Evolutionary conservation across 2,329 filamentous ascomycete species (phyloP).

Genomic region (Cladobotryum protrusum): DNA sequence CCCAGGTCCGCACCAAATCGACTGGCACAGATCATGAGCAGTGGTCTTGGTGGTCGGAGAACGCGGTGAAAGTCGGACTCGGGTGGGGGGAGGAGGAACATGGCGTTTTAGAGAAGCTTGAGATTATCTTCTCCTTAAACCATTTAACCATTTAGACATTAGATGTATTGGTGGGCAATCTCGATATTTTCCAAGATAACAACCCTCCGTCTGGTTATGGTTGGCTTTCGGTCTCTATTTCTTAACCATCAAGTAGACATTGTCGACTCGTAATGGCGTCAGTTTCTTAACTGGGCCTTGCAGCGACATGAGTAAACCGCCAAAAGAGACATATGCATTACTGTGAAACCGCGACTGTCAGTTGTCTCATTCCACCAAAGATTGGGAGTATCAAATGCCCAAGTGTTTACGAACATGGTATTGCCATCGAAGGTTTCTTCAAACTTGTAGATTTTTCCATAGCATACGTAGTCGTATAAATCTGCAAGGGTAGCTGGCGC

Average conservation of each 20-base stretch:
- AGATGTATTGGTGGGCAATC: background rate
- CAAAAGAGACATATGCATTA: slow-evolving; percentile 91
- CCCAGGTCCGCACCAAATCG: slow-evolving; percentile 55
- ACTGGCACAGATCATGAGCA: slow-evolving; percentile 18
- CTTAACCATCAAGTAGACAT: slow-evolving; percentile 90
- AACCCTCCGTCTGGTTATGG: background rate
- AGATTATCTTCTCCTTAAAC: background rate
- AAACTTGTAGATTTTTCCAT: slow-evolving; percentile 84
- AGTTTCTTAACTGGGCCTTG: slow-evolving; percentile 96
- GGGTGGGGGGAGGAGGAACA: background rate
- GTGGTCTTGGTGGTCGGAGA: background rate
- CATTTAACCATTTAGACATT: background rate
- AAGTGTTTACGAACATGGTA: slow-evolving; percentile 58
- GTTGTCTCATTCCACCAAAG: background rate
- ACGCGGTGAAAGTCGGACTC: background rate
- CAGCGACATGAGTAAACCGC: slow-evolving; percentile 81
- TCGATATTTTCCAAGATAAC: background rate
- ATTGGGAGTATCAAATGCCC: background rate
- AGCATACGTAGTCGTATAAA: slow-evolving; percentile 81
- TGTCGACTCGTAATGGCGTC: slow-evolving; percentile 82
- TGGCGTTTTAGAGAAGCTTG: background rate
- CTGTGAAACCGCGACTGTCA: slow-evolving; percentile 38
- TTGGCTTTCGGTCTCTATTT: slow-evolving; percentile 30
- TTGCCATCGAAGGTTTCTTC: slow-evolving; percentile 73
- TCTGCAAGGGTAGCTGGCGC: slow-evolving; percentile 62